These are phyloP conservation scores for Edaphochlamys debaryana DNA, from an alignment of 139 green algal species.

Conservation along the genomic window DNA sequence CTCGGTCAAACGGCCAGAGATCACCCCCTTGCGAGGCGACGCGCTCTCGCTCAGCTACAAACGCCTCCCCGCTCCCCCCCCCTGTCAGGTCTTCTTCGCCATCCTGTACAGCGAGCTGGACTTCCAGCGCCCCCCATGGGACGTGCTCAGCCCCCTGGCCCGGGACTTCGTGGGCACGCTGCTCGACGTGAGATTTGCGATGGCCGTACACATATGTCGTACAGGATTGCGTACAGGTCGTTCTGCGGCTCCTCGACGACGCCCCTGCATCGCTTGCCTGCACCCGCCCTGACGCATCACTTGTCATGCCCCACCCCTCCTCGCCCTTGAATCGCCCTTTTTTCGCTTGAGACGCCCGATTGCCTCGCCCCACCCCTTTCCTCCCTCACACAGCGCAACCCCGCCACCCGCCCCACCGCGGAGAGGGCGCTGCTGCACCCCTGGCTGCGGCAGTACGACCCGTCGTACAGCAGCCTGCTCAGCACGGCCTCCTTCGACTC, in stretches of 20 bases:
- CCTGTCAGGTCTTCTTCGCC: constrained; percentile 73
- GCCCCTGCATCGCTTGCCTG: too few relatives aligned
- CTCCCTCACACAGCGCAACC: constrained; percentile 48
- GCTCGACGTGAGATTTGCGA: constrained; percentile 36
- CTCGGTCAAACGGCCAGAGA: too few relatives aligned
- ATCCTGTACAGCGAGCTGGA: constrained; percentile 79
- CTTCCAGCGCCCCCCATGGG: constrained; percentile 72
- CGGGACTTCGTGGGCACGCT: constrained; percentile 54
- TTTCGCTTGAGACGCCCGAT: not conserved
- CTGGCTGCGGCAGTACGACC: constrained; percentile 48
- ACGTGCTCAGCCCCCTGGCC: constrained; percentile 45
- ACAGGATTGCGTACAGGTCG: too few relatives aligned
- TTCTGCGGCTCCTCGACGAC: too few relatives aligned
- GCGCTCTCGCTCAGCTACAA: too few relatives aligned
- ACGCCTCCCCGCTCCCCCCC: too few relatives aligned
- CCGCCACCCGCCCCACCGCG: constrained; percentile 55
- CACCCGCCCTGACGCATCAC: too few relatives aligned
- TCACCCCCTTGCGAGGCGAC: too few relatives aligned
- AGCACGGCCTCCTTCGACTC: not conserved
- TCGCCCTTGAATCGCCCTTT: too few relatives aligned
- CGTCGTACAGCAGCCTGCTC: not conserved
- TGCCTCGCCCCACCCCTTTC: not conserved
- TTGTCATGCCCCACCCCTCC: too few relatives aligned
- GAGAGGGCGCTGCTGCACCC: constrained; percentile 67
- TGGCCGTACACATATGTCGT: too few relatives aligned